These are phyloP conservation scores for Chytriomyces sp. DNA, from an alignment of 192 early-diverging fungal genomes.

Conservation along the genomic window DNA sequence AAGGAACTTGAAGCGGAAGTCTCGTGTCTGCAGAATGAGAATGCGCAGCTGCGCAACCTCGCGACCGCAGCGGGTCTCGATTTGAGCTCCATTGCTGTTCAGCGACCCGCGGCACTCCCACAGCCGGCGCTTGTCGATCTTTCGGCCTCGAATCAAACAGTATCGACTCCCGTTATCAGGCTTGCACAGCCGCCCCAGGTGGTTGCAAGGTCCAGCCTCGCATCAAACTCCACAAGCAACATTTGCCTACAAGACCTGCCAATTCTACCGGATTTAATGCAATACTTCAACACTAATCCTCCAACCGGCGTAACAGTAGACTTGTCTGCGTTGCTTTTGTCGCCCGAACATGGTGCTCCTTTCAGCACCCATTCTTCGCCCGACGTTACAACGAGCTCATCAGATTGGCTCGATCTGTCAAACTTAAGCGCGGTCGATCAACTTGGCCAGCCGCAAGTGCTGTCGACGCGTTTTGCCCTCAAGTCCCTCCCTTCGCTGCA, in stretches of 20 bases:
- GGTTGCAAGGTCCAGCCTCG: neutral
- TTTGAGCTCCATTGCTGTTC: neutral
- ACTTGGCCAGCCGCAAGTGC: conserved; percentile 7
- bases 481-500: neutral
- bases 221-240: neutral
- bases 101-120: neutral
- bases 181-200: neutral
- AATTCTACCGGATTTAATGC: neutral
- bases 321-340: neutral
- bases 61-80: too few species aligned
- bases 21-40: neutral
- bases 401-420: neutral
- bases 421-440: neutral
- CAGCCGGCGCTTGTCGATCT: neutral
- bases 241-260: too few species aligned
- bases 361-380: neutral
- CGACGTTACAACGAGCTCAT: neutral
- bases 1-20: conserved; percentile 6
- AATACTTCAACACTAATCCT: neutral
- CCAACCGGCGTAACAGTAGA: neutral
- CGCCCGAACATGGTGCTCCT: too few species aligned
- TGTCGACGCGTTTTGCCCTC: conserved; percentile 8
- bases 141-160: neutral
- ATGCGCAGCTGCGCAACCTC: neutral
- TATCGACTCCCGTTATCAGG: neutral